Evolutionary conservation across 2,329 filamentous ascomycete species (phyloP), one percentile per base, ranked within the genome.

Genomic region (Xenosphaeropsis pyriputrescens): DNA sequence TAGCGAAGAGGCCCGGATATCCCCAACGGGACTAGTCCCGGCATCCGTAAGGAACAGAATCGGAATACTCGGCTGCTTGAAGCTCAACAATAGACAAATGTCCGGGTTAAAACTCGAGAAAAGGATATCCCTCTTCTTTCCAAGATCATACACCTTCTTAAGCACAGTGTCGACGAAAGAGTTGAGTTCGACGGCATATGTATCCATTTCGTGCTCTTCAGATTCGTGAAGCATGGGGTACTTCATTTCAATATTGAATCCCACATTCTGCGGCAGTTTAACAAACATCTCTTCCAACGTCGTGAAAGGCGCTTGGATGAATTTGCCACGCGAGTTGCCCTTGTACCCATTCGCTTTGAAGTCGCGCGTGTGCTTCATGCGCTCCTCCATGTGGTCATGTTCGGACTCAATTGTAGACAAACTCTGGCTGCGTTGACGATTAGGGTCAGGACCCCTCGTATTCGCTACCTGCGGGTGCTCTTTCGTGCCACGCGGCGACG

Each of bases 161-260:
- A 98, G 68, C 3, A 98, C 83, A 1, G 85, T 94, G 57, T 98
- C 91, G 53, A 93, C 89, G 57, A 96, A 98, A 1, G 81, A 85
- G 60, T 96, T 96, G 48, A 96, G 72, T 61, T 98, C 91, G 34
- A 96, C 84, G 0, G 85, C 88, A 53, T 94, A 94, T 3, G 84
- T 83, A 56, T 95, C 89, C 86, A 96, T 95, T 49, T 93, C 85
- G 47, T 95, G 83, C 56, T 93, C 84, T 57, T 95, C 85, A 41
- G 77, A 85, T 65, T 98, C 93, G 56, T 89, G 81, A 32, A 98
- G 73, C 88, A 96, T 96, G 5, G 91, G 91, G 55, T 98, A 98
- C 61, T 98, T 96, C 72, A 98, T 83, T 64, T 98, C 91, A 48
- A 98, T 93, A 59, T 98, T 96, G 70, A 98, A 98, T 12, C 91